These are phyloP conservation scores for Papiliotrema nemorosa DNA, from an alignment of 1,284 basidiomycete genomes.

Conservation along the genomic window DNA sequence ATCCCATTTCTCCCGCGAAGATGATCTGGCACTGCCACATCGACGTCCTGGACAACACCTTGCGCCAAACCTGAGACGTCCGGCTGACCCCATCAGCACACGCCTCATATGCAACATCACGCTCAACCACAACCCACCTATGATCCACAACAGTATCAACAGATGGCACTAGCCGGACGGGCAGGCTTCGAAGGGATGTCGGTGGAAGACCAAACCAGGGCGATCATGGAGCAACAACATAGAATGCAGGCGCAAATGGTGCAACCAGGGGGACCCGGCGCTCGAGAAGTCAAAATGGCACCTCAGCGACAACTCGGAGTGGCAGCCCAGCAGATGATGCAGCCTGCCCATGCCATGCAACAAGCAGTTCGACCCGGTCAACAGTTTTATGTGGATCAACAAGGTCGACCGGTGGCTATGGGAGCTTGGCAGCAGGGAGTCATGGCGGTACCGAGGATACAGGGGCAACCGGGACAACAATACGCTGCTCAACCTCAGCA, in stretches of 20 bases:
- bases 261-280: not conserved
- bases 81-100: not conserved
- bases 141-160: constrained; percentile 1
- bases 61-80: not conserved
- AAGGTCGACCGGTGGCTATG: not conserved
- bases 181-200: not conserved
- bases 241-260: constrained; percentile 1
- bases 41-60: no score
- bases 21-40: no score
- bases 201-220: constrained; percentile 7
- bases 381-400: not conserved
- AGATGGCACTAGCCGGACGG: not conserved
- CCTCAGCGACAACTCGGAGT: constrained; percentile 2
- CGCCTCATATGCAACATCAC: constrained; percentile 1
- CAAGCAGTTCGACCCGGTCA: not conserved
- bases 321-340: not conserved
- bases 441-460: not conserved
- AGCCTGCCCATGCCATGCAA: not conserved
- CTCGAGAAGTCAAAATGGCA: not conserved
- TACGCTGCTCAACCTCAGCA: not conserved
- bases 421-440: not conserved
- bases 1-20: not conserved
- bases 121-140: not conserved
- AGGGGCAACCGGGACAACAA: no score
- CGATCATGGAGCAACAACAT: constrained; percentile 2